phyloP scores from a whole-genome alignment of 352 stramenopile genomes.

The Elongisporangium undulatum region DNA sequence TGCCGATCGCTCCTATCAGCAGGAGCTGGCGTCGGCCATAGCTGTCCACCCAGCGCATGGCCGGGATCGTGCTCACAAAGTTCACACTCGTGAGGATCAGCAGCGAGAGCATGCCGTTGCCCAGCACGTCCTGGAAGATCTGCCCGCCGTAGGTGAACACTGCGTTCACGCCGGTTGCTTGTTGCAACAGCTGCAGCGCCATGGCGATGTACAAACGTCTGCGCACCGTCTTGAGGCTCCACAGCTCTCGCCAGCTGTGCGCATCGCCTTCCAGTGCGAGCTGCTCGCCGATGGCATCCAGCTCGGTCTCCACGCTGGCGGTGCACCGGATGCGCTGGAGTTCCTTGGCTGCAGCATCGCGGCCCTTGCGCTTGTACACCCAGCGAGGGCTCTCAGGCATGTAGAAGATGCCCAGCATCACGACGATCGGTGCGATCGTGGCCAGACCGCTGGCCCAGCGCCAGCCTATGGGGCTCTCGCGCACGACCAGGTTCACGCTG shows the following conservation, averaged over 20 bases:
- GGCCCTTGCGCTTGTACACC: constrained; percentile 37
- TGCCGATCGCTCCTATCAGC: constrained; percentile 32
- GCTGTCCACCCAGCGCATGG: constrained; percentile 35
- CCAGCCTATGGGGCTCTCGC: constrained; percentile 23
- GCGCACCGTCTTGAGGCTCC: constrained; percentile 4
- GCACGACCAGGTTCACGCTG: constrained; percentile 22
- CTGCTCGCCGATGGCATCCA: constrained; percentile 44
- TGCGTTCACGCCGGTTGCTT: constrained; percentile 33
- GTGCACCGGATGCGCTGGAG: constrained; percentile 28
- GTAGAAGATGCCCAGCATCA: constrained; percentile 37
- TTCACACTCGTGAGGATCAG: constrained; percentile 31
- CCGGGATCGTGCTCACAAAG: constrained; percentile 32
- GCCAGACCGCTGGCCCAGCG: constrained; percentile 25
- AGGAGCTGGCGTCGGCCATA: constrained; percentile 29
- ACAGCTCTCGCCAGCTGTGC: constrained; percentile 28
- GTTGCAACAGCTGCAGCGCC: constrained; percentile 36
- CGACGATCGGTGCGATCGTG: constrained; percentile 24
- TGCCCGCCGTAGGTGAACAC: constrained; percentile 31
- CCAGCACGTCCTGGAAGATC: constrained; percentile 33
- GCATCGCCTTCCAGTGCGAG: constrained; percentile 22
- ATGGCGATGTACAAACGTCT: constrained; percentile 28
- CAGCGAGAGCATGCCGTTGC: constrained; percentile 26
- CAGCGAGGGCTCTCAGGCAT: constrained; percentile 50
- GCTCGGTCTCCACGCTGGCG: constrained; percentile 20
- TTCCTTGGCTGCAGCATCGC: constrained; percentile 14